Base-by-base conservation (phyloP, 1,284 basidiomycete genomes). In the Anthracocystis walkeri region DNA sequence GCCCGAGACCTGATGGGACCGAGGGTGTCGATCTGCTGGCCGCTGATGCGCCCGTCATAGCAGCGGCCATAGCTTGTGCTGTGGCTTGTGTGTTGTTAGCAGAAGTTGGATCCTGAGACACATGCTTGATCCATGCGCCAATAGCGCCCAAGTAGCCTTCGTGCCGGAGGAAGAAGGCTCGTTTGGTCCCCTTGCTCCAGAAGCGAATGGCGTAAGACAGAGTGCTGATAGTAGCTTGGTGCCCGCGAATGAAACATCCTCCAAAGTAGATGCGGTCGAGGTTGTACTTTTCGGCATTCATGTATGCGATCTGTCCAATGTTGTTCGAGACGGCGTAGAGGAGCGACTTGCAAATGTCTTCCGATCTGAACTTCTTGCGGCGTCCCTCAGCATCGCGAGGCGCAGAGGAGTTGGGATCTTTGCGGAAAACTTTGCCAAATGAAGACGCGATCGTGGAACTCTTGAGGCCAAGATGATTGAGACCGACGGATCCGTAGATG, bases 271-370 rank as follows among this genome's bases (percentile, higher is more conserved):
- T 98, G 81, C 93, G 90, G 82, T 98, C 94, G 64, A 99, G 87
- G 72, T 94, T 92, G 86, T 98, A 97, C 88, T 99, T 98, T 86
- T 99, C 97, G 52, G 97, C 97, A 84, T 99, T 99, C 96, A 99
- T 97, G 87, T 96, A 97, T 65, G 97, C 97, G 87, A 99, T 98
- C 86, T 99, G 97, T 6, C 97, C 97, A 80, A 99, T 99, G 86
- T 99, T 99, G 87, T 99, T 99, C 78, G 93, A 95, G 69, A 99
- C 91, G 18, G 95, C 96, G 86, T 98, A 99, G 31, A 99, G 88
- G 81, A 99, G 87, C 61, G 77, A 83, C 85, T 91, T 92, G 87
- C 93, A 94, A 83, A 99, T 96, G 85, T 99, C 97, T 86, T 98
- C 94, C 7, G 94, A 90, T 40, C 88, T 90, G 87, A 97, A 98